Conservation (phyloP, 164 flowering plant genomes). For the Berberis vulgaris region DNA sequence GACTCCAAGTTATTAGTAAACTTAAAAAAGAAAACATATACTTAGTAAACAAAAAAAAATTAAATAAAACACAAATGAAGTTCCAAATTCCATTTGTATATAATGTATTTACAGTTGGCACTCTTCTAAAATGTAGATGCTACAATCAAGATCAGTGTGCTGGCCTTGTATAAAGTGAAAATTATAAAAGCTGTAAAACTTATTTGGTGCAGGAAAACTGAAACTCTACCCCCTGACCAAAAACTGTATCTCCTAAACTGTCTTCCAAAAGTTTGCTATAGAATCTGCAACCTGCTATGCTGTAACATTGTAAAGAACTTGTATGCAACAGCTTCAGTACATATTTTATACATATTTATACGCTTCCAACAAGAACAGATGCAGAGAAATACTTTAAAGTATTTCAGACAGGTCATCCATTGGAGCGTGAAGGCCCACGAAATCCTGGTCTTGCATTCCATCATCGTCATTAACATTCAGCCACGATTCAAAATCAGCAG, state of each 20-base stretch:
- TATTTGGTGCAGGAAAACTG: conserved; percentile 31
- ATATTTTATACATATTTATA: conserved; percentile 45
- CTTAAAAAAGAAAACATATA: too few relatives aligned
- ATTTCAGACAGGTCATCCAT: conserved; percentile 64
- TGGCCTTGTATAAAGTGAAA: conserved; percentile 14
- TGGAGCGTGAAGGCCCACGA: conserved; percentile 73
- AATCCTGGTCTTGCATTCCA: conserved; percentile 50
- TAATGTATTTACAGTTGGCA: conserved; percentile 46
- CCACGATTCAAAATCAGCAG: conserved; percentile 29
- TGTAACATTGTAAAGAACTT: conserved; percentile 14
- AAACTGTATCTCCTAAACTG: too few relatives aligned
- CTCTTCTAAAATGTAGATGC: conserved; percentile 38
- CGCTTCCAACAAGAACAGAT: conserved; percentile 69
- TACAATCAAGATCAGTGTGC: conserved; percentile 31
- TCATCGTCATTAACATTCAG: too few relatives aligned
- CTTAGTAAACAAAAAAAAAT: too few relatives aligned
- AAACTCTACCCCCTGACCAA: conserved; percentile 8
- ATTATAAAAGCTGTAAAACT: conserved; percentile 19
- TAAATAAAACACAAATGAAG: not conserved
- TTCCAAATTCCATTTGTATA: not conserved
- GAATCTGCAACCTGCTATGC: not conserved
- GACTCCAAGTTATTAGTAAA: too few relatives aligned
- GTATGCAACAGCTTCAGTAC: conserved; percentile 28
- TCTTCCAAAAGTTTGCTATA: not conserved
- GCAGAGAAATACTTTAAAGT: conserved; percentile 14